Base-by-base conservation (phyloP, 495 filamentous ascomycete species). In the Lineolata rhizophorae region DNA sequence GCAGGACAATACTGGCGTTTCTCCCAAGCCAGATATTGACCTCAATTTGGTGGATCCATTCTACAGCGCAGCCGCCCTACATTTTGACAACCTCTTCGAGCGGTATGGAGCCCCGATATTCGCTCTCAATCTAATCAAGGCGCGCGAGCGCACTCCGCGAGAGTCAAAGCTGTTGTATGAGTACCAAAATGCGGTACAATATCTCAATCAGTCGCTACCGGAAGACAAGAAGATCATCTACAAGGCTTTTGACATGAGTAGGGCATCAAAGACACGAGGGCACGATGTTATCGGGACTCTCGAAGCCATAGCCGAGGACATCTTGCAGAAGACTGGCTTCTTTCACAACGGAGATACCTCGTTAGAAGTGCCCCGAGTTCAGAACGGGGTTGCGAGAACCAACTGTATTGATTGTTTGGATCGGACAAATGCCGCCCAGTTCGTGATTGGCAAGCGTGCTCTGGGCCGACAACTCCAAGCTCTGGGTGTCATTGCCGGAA, bases 331-430 rank as follows among this genome's bases (percentile, higher is more conserved):
- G 20, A 95, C 83, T 0, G 78, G 83, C 2, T 92, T 95, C 50
- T 97, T 97, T 55, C 82, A 79, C 36, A 97, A 95, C 45, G 87
- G 82, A 2, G 65, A 73, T 40, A 65, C 64, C 27, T 55, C 60
- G 2, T 67, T 65, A 27, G 65, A 63, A 3, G 61, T 63, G 24
- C 54, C 79, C 5, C 63, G 54, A n/a, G 60, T 84, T 18, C 87
- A 97, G 46, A 90, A 93, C 39, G 87, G 87, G 3, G 70, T 97
- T 26, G 83, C 77, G 10, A 70, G 87, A 39, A 95, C 90, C 1
- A 97, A 97, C 45, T 97, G 87, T 48, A 95, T 95, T 39, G 87
- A 97, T 45, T 97, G 87, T 41, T 61, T 97, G 10, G 87, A 97
- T 48, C 68, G 87, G 26, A 97, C 87, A 3, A 97, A 97, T 51